Conservation (phyloP, 1,284 basidiomycete genomes). For the Pyrrhoderma lamaoense region DNA sequence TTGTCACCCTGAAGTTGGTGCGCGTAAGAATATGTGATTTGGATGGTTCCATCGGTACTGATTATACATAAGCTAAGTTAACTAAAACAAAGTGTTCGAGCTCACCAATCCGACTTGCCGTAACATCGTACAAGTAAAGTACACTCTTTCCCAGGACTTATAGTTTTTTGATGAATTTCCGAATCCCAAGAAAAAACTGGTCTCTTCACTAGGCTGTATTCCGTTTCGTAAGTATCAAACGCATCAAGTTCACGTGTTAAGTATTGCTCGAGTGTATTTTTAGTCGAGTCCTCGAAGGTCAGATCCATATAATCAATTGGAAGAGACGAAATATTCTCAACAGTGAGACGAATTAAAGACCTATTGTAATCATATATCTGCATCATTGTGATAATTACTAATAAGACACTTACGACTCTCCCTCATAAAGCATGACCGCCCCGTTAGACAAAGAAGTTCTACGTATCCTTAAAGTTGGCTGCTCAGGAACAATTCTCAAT, state of each 20-base stretch:
- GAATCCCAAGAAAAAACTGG: conserved; percentile 78
- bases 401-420: conserved; percentile 62
- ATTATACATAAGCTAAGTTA: conserved; percentile 32
- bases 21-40: conserved; percentile 77
- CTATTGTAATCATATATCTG: conserved; percentile 33
- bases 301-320: conserved; percentile 83
- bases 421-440: conserved; percentile 89
- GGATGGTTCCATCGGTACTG: conserved; percentile 75
- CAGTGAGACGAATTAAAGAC: conserved; percentile 71
- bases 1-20: conserved; percentile 36
- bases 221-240: conserved; percentile 86
- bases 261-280: conserved; percentile 64
- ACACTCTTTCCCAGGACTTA: conserved; percentile 65
- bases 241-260: conserved; percentile 75
- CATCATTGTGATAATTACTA: conserved; percentile 15
- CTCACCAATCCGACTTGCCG: conserved; percentile 88
- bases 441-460: conserved; percentile 85
- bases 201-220: conserved; percentile 70
- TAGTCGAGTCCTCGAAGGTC: conserved; percentile 85
- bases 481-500: conserved; percentile 75
- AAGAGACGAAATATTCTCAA: conserved; percentile 81
- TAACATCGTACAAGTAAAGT: conserved; percentile 68
- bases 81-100: conserved; percentile 15
- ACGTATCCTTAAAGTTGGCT: conserved; percentile 80
- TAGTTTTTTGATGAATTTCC: conserved; percentile 43